Base-by-base conservation (phyloP, 352 stramenopile species). In the Halophytophthora polymorphica region DNA sequence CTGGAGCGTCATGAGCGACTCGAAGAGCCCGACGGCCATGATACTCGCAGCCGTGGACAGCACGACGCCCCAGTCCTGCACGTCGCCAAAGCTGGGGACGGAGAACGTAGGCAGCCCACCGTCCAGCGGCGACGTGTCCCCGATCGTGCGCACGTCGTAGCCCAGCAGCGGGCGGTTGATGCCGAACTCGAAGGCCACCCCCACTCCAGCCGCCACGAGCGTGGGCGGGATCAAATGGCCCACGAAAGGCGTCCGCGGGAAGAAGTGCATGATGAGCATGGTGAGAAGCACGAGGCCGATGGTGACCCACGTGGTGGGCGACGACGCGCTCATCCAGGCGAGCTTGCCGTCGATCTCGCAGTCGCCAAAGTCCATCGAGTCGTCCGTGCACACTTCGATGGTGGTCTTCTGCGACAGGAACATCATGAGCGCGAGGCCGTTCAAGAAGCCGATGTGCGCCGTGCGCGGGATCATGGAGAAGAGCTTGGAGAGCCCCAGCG, bases 381-480 rank as follows among this genome's bases (percentile, higher is more conserved):
- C 47, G 29, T 69, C 61, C 22, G 61, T 71, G 53, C 88, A 96
- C 22, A 80, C 70, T 52, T 94, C 60, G 54, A 98, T 97, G 37
- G 94, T 95, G 7, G 78, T 86, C 45, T 97, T 86, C 64, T 98
- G 95, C 22, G 93, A 95, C 28, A 96, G 71, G 31, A 96, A 88
- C 83, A 98, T 97, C 58, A 98, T 95, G 23, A 98, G 56, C 2
- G 91, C 83, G 31, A 98, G 73, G 2, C 95, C 94, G 69, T 98
- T 98, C 21, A 98, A 83, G 71, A 98, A 98, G 4, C 94, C 94
- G 31, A 98, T 84, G 77, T 98, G 97, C 10, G 97, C 94, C 6
- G 91, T 96, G 58, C 94, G 83, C 0, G 93, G 91, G 39, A 98
- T 90, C 56, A 98, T 83, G 7, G 88, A 74, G 42, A 98, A 96